Percentiles rank a stretch among this genome's conserved stretches.
Conservation (phyloP, 495 filamentous ascomycete genomes). For the Tuber aestivum region DNA sequence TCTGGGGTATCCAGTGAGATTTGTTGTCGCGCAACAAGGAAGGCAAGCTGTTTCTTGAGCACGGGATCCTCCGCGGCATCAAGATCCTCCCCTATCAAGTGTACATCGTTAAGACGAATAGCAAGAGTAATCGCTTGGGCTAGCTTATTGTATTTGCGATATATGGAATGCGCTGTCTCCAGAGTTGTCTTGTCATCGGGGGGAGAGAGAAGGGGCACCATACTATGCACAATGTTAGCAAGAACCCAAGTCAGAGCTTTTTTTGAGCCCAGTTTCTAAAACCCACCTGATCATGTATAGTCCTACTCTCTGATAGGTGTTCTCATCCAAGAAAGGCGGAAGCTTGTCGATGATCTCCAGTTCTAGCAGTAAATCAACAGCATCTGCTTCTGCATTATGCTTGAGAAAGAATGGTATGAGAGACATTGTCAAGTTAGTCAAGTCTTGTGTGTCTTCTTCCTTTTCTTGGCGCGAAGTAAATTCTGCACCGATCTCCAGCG, state of each 20-base stretch:
- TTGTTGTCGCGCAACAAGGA: slow-evolving; percentile 84
- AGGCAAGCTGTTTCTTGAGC: slow-evolving; percentile 88
- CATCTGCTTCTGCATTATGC: slow-evolving; percentile 96
- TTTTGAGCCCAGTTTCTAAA: slow-evolving; percentile 21
- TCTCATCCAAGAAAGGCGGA: slow-evolving; percentile 81
- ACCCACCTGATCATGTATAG: slow-evolving; percentile 79
- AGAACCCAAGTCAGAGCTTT: neutral
- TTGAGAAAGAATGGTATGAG: slow-evolving; percentile 93
- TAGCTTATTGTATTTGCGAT: slow-evolving; percentile 82
- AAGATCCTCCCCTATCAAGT: slow-evolving; percentile 73
- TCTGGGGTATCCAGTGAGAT: slow-evolving; percentile 77
- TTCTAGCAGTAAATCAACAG: slow-evolving; percentile 93
- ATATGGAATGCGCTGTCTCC: slow-evolving; percentile 81
- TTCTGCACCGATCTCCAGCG: slow-evolving; percentile 91
- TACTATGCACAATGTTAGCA: slow-evolving; percentile 48
- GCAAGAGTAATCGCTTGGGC: slow-evolving; percentile 90
- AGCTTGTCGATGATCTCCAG: slow-evolving; percentile 93
- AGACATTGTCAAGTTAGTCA: slow-evolving; percentile 71
- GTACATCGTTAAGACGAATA: slow-evolving; percentile 81
- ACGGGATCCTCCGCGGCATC: slow-evolving; percentile 70
- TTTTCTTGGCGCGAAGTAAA: slow-evolving; percentile 71
- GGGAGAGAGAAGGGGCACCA: slow-evolving; percentile 95
- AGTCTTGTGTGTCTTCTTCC: slow-evolving; percentile 59
- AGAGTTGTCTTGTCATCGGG: slow-evolving; percentile 96
- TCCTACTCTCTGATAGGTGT: slow-evolving; percentile 88